Percentiles rank a stretch among this genome's conserved stretches.
Evolutionary conservation across 108 stramenopile species (phyloP).

Genomic region (Nitzschia sp.): DNA sequence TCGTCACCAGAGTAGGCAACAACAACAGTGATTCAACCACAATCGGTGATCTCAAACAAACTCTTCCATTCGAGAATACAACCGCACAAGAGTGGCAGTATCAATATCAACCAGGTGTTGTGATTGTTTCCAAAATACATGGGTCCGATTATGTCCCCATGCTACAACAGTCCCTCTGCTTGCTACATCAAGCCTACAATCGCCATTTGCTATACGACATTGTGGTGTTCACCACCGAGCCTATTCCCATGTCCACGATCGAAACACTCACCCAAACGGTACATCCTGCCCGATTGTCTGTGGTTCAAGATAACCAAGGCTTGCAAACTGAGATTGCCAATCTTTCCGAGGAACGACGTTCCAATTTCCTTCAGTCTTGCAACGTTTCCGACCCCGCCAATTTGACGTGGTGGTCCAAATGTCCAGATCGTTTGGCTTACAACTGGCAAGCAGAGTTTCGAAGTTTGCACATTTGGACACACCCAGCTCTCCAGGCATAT

Average conservation of each 20-base stretch:
- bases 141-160: conserved; percentile 13
- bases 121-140: conserved; percentile 54
- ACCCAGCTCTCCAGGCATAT: conserved; percentile 33
- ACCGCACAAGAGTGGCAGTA: conserved; percentile 12
- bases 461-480: conserved; percentile 46
- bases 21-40: too few relatives aligned
- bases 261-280: conserved; percentile 14
- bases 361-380: conserved; percentile 25
- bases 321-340: conserved; percentile 28
- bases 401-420: conserved; percentile 36
- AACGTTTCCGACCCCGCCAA: background rate
- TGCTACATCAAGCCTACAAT: conserved; percentile 45
- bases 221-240: conserved; percentile 43
- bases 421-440: conserved; percentile 27
- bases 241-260: conserved; percentile 9
- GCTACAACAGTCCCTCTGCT: conserved; percentile 37
- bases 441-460: conserved; percentile 56
- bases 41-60: background rate
- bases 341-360: conserved; percentile 10
- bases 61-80: background rate
- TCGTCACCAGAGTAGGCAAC: too few relatives aligned
- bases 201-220: conserved; percentile 36
- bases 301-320: conserved; percentile 35
- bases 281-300: conserved; percentile 31
- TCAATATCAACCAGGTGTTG: conserved; percentile 30